These are phyloP conservation scores for Mimosa pudica DNA, from an alignment of 306 rosid species.

Conservation along the genomic window DNA sequence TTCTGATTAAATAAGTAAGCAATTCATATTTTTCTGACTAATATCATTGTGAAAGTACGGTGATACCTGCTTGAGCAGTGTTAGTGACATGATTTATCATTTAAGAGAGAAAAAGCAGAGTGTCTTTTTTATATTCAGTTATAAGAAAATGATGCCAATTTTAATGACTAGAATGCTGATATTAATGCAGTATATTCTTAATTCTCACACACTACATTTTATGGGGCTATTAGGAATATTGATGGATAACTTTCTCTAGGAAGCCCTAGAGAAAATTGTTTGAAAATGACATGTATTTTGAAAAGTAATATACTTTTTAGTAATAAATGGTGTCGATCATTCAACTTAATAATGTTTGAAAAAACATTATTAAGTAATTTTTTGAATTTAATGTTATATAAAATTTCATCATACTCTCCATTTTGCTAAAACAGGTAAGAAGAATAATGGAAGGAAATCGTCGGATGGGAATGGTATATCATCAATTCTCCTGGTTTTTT, in stretches of 20 bases:
- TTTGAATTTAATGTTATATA: conserved; percentile 25
- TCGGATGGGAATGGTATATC: conserved; percentile 99
- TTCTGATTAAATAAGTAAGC: neutral
- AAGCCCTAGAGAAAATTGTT: neutral
- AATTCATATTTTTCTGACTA: neutral
- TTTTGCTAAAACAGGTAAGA: conserved; percentile 65
- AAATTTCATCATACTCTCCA: conserved; percentile 9
- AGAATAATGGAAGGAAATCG: conserved; percentile 98
- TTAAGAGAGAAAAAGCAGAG: neutral
- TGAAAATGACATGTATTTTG: conserved; percentile 28
- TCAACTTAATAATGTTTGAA: too few relatives aligned
- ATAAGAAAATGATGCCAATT: neutral
- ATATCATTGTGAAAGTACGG: neutral
- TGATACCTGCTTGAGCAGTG: neutral
- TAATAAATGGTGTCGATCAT: conserved; percentile 27
- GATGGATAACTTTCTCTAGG: conserved; percentile 18
- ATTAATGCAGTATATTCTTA: neutral
- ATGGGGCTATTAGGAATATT: conserved; percentile 12
- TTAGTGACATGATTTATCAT: neutral
- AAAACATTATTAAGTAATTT: too few relatives aligned
- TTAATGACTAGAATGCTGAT: neutral
- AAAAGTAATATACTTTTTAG: conserved; percentile 19
- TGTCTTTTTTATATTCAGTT: neutral
- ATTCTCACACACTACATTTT: neutral
- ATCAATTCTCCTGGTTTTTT: conserved; percentile 39